phyloP scores from a whole-genome alignment of 208 protist species.

The Naegleria gruberi region DNA sequence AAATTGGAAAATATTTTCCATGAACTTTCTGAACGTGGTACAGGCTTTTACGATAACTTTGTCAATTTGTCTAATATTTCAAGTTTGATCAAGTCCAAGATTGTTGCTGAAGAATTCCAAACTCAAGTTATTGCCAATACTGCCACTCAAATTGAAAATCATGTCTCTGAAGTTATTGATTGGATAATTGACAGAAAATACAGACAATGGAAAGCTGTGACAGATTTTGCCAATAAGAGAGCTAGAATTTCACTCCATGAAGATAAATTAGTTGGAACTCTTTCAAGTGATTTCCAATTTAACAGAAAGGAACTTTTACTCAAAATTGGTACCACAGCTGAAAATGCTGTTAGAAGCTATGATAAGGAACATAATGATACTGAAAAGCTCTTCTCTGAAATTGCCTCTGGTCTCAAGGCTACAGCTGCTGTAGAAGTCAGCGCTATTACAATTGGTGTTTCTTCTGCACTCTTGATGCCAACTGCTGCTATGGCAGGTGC shows the following conservation, averaged over 20 bases:
- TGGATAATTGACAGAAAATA: conserved; percentile 26
- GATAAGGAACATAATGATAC: background rate
- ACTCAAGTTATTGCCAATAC: background rate
- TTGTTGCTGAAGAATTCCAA: background rate
- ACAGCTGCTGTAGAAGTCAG: background rate
- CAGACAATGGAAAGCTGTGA: conserved; percentile 11
- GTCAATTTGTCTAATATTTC: background rate
- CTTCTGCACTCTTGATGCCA: background rate
- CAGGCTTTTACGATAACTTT: conserved; percentile 13
- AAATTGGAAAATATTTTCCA: conserved; percentile 14
- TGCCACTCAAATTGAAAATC: background rate
- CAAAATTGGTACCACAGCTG: background rate
- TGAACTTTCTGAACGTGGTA: background rate
- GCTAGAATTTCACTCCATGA: background rate
- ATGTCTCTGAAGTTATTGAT: conserved; percentile 21
- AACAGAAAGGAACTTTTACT: conserved; percentile 18
- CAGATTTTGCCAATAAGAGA: background rate
- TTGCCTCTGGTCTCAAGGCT: background rate
- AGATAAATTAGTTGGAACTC: conserved; percentile 7
- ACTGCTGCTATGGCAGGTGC: background rate
- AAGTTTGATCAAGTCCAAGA: background rate
- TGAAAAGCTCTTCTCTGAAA: background rate
- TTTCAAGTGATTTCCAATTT: conserved; percentile 5
- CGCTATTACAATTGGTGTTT: background rate
- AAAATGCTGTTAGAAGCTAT: background rate